Percentiles rank a stretch among this genome's conserved stretches.
Conservation (phyloP, 495 filamentous ascomycete species). For the Bryoglossum gracile region DNA sequence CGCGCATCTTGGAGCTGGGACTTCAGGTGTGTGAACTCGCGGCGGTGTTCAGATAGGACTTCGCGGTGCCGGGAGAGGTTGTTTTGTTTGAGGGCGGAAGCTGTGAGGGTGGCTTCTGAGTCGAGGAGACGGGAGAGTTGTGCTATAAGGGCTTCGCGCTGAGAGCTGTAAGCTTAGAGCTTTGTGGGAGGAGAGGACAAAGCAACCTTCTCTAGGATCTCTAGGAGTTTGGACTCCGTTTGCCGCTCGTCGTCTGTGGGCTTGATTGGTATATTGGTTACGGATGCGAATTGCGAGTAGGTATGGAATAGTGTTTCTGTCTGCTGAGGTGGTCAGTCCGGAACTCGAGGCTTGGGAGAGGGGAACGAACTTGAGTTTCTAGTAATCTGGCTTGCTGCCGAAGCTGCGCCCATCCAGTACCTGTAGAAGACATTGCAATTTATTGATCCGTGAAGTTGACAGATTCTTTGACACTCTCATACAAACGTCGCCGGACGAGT, state of each 20-base stretch:
- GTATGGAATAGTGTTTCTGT: conserved; percentile 91
- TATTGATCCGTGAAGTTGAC: neutral
- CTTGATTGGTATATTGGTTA: conserved; percentile 69
- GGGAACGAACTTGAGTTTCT: conserved; percentile 77
- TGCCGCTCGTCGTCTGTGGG: conserved; percentile 78
- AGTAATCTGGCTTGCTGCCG: conserved; percentile 86
- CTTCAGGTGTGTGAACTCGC: conserved; percentile 69
- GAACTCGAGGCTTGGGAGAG: neutral
- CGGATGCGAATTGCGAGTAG: conserved; percentile 88
- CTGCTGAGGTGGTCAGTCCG: conserved; percentile 39
- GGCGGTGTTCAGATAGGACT: conserved; percentile 78
- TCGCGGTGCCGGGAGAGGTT: conserved; percentile 89
- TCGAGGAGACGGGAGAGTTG: conserved; percentile 87
- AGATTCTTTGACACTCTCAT: neutral
- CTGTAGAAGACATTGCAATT: conserved; percentile 45
- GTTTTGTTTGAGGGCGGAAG: conserved; percentile 89
- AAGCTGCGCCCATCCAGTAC: conserved; percentile 90
- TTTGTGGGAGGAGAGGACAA: conserved; percentile 2
- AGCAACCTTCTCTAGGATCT: conserved; percentile 70
- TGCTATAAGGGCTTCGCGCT: conserved; percentile 76
- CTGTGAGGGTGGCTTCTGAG: conserved; percentile 81
- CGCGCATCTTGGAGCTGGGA: conserved; percentile 62
- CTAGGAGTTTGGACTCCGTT: conserved; percentile 74
- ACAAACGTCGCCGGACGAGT: neutral
- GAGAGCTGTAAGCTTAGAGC: conserved; percentile 13